Base-by-base conservation (phyloP, 441 rosid genomes). In the Gossypium gossypioides region DNA sequence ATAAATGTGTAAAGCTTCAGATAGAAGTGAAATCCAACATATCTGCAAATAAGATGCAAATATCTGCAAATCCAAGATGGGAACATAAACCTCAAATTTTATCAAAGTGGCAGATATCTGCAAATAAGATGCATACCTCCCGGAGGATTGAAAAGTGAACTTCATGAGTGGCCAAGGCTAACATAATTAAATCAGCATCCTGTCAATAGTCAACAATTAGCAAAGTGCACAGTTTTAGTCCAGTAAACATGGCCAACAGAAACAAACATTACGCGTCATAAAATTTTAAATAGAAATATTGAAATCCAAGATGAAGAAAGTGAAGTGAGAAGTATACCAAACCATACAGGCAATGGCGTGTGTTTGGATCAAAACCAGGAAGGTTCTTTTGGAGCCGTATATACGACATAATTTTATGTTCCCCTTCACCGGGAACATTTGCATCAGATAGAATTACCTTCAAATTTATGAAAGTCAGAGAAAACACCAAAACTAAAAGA, bases 361-460 rank as follows among this genome's bases (percentile, higher is more conserved):
- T 95, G 68, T 95, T 92, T 73, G 98, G 96, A 82, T 95, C 86
- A 77, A 82, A 86, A 81, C 97, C 98, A 78, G 95, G 89, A 80
- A 87, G 87, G 75, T 90, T 89, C 82, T 98, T 89, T 83, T 95
- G 99, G 70, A 92, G 96, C 73, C 99, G 97, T 71, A 95, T 80
- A 72, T 88, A 95, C 2, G 97, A 92, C 91, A 95, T 89, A 72
- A 92, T 80, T 81, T 95, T 92, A 82, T 95, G 99, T 82, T 95
- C 99, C 80, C 99, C 99, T 86, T 95, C 99, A 76, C 99, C 97
- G 51, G 99, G 99, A 81, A 91, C 96, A 85, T 95, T 95, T 72
- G 98, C 98, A 81, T 95, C 98, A 48, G 98, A 95, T 62, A 95
- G 97, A 71, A 95, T 87, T 74, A 95, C 98, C 99, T 95, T 75